A percentile compares a stretch with the other conserved stretches of the same genome.
phyloP scores from a whole-genome alignment of 306 rosid species.

The Arachis stenosperma region DNA sequence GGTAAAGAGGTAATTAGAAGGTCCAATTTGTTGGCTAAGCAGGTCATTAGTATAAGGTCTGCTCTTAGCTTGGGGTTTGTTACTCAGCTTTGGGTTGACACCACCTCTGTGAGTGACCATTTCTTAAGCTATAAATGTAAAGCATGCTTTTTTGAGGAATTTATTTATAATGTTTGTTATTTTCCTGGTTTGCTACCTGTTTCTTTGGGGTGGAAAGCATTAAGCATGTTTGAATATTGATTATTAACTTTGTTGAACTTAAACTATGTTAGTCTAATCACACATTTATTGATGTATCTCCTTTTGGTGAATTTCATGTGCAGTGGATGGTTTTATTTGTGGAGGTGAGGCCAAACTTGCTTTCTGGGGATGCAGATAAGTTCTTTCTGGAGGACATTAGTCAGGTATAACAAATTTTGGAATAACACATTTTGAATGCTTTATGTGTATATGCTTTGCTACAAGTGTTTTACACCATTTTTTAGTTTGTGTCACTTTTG shows the following conservation, averaged over 20 bases:
- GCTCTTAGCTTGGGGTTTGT: conserved; percentile 82
- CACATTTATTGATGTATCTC: not conserved
- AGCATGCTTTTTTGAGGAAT: not conserved
- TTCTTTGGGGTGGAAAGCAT: not conserved
- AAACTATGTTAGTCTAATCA: too few relatives aligned
- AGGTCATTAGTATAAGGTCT: conserved; percentile 62
- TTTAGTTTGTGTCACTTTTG: not conserved
- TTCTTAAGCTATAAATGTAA: conserved; percentile 1
- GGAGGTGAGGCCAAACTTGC: conserved; percentile 85
- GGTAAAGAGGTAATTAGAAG: conserved; percentile 67
- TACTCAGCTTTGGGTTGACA: conserved; percentile 96
- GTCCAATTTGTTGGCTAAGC: conserved; percentile 88
- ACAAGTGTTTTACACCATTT: not conserved
- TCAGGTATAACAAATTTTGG: conserved; percentile 58
- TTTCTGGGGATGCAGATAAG: conserved; percentile 89
- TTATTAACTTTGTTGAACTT: not conserved
- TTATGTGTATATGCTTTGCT: conserved; percentile 12
- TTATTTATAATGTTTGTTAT: conserved; percentile 17
- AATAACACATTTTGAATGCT: not conserved
- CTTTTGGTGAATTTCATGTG: conserved; percentile 35
- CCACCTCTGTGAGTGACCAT: conserved; percentile 61
- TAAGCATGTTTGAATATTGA: not conserved
- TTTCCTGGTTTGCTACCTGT: conserved; percentile 4
- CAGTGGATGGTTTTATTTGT: conserved; percentile 87
- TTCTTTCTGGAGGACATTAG: conserved; percentile 81